A percentile compares a stretch with the other conserved stretches of the same genome.
These are phyloP conservation scores for Saccharum hybrid DNA, from an alignment of 202 grass and related monocot species.

Conservation along the genomic window DNA sequence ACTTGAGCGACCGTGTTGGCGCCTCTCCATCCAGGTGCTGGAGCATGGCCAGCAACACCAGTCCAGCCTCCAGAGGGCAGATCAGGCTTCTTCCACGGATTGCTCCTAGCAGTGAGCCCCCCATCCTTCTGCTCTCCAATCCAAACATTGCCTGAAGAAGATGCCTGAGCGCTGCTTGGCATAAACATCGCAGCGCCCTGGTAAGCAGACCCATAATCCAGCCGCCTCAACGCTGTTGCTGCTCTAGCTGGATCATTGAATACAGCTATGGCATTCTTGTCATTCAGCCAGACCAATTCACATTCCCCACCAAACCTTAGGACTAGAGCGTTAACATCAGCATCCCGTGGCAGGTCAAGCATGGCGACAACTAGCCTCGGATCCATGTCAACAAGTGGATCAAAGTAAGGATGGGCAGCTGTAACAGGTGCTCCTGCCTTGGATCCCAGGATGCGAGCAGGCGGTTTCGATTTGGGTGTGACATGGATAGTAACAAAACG, in stretches of 20 bases:
- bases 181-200: slow-evolving; percentile 67
- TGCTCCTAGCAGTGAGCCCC: slow-evolving; percentile 53
- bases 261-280: slow-evolving; percentile 85
- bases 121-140: slow-evolving; percentile 55
- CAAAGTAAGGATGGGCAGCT: slow-evolving; percentile 63
- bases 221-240: slow-evolving; percentile 79
- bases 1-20: slow-evolving; percentile 43
- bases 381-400: slow-evolving; percentile 90
- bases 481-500: slow-evolving; percentile 81
- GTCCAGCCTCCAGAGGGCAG: slow-evolving; percentile 54
- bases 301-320: slow-evolving; percentile 97
- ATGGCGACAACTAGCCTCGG: slow-evolving; percentile 89
- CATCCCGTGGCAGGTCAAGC: slow-evolving; percentile 86
- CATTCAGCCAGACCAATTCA: slow-evolving; percentile 94
- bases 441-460: slow-evolving; percentile 73
- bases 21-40: slow-evolving; percentile 42
- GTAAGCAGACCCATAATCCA: slow-evolving; percentile 93
- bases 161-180: slow-evolving; percentile 45
- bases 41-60: slow-evolving; percentile 45
- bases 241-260: slow-evolving; percentile 89
- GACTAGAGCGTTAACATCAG: slow-evolving; percentile 87
- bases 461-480: slow-evolving; percentile 80
- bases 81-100: slow-evolving; percentile 81
- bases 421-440: slow-evolving; percentile 64
- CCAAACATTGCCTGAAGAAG: slow-evolving; percentile 59